Evolutionary conservation across 768 basidiomycete species (phyloP).

Genomic region (Rhodosporidiobolus sp.): DNA sequence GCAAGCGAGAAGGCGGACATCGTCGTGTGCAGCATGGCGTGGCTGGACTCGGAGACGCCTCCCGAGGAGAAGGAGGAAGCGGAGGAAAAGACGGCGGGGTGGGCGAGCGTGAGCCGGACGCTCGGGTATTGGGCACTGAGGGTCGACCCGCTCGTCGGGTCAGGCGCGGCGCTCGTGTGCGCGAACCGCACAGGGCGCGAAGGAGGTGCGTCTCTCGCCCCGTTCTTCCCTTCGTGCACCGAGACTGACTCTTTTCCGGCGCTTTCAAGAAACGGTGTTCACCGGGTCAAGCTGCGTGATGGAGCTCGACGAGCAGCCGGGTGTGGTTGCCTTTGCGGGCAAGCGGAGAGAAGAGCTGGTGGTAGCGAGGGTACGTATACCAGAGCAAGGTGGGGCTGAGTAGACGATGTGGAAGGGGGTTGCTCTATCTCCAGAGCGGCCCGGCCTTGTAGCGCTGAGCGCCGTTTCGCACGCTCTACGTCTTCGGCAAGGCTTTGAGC

Average conservation of each 20-base stretch:
- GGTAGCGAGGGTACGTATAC: background rate
- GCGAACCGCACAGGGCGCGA: conserved; percentile 41
- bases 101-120: conserved; percentile 23
- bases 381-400: background rate
- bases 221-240: no score
- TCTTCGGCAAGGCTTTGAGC: no score
- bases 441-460: no score
- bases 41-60: conserved; percentile 31
- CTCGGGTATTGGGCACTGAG: conserved; percentile 40
- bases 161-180: conserved; percentile 28
- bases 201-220: conserved; percentile 14
- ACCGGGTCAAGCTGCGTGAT: conserved; percentile 41
- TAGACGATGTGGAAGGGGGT: no score
- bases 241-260: background rate
- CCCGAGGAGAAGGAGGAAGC: background rate
- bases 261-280: conserved; percentile 25
- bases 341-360: conserved; percentile 35
- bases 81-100: background rate
- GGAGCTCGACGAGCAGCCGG: conserved; percentile 21
- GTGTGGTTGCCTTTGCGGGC: conserved; percentile 27
- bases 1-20: conserved; percentile 17
- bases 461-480: no score
- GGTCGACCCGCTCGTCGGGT: conserved; percentile 32
- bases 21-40: conserved; percentile 31
- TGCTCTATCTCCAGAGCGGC: no score